Evolutionary conservation across 768 basidiomycete genomes (phyloP), one percentile per base, ranked within the genome.

Genomic region (Boletus fagicola): DNA sequence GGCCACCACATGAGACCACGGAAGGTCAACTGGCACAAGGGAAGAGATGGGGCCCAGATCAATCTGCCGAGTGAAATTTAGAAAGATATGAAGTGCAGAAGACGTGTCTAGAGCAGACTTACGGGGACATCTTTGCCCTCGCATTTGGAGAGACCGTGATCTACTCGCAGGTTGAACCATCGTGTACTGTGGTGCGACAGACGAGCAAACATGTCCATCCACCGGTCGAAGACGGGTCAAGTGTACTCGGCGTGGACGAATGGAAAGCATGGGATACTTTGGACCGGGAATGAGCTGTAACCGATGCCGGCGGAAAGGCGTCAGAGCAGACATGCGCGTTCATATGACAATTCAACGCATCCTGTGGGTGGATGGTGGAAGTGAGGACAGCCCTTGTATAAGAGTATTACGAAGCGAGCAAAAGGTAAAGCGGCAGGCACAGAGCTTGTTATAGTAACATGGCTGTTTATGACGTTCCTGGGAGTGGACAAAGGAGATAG

Each of bases 1-100:
- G 26, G 59, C 59, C 18, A 68, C 64, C 3, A 75, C 58, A 18
- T 60, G 63, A 26, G 67, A 62, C 70, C 74, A 73, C 10, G 72
- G 51, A 12, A 62, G 22, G 30, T 65, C 53, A 13, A 53, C 38
- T 0, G 55, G 22, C n/a, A 51, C 39, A 49, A 66, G 38, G n/a
- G 57, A 49, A 45, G 54, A 52, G 7, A 53, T 30, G 12, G 57
- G 31, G 20, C 47, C 58, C 49, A 66, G 31, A 39, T 67, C 51
- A 24, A 64, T 51, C 16, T 43, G 18, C 22, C 2, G 9, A n/a
- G 18, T 6, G 35, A 50, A 13, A 1, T 9, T 20, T 22, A 33
- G 35, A 28, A 28, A 3, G 28, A 28, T 28, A 5, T 28, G 6
- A 18, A 13, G 15, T 31, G 35, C 7, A 12, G 10, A 5, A n/a